These are phyloP conservation scores for Phytophthora pini DNA, from an alignment of 352 stramenopile genomes.

Conservation along the genomic window DNA sequence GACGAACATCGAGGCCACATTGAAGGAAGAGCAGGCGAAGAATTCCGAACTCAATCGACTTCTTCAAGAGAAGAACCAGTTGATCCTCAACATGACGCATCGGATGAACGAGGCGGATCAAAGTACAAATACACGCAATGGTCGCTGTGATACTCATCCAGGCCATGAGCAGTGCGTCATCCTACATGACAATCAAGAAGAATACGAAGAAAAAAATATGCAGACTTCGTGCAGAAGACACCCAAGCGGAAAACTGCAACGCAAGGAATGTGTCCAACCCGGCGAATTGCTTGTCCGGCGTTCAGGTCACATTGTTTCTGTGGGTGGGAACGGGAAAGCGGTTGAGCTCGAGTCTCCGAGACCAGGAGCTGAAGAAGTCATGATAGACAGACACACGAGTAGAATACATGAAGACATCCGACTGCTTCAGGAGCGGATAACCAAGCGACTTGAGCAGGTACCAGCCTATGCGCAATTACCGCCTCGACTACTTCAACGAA, in stretches of 20 bases:
- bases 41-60: slow-evolving; percentile 64
- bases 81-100: slow-evolving; percentile 55
- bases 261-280: background rate
- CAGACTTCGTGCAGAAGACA: slow-evolving; percentile 18
- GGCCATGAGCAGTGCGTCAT: slow-evolving; percentile 6
- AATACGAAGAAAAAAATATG: slow-evolving; percentile 1
- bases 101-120: slow-evolving; percentile 27
- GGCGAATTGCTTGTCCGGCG: background rate
- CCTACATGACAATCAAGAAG: slow-evolving; percentile 8
- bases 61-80: slow-evolving; percentile 75
- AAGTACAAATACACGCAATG: background rate
- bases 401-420: slow-evolving; percentile 82
- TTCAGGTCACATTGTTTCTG: slow-evolving; percentile 1
- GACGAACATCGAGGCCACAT: slow-evolving; percentile 38
- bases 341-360: slow-evolving; percentile 1
- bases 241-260: background rate
- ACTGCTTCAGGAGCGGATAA: slow-evolving; percentile 69
- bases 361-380: slow-evolving; percentile 30
- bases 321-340: background rate
- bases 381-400: slow-evolving; percentile 64
- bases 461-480: slow-evolving; percentile 17
- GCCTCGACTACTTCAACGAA: slow-evolving; percentile 8
- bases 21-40: slow-evolving; percentile 57
- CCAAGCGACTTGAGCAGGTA: slow-evolving; percentile 59
- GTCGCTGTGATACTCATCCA: background rate